Conservation (phyloP, 345 rosid species). For the Balakata baccata region DNA sequence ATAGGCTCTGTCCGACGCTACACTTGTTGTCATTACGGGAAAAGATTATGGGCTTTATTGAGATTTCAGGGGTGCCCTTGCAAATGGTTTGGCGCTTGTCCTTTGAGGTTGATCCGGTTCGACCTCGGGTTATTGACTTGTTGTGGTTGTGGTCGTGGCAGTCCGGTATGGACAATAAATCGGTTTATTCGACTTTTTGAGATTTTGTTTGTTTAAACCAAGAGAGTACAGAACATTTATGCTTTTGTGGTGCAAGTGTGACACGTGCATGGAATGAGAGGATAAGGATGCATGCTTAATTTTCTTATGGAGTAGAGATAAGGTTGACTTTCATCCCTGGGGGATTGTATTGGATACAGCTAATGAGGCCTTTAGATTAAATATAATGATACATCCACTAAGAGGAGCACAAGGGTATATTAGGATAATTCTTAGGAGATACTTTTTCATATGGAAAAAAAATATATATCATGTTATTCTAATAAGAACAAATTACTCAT, state of each 20-base stretch:
- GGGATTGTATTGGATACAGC: too few relatives aligned
- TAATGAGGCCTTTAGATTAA: too few relatives aligned
- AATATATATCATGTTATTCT: too few relatives aligned
- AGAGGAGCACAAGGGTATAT: too few relatives aligned
- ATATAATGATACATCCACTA: too few relatives aligned
- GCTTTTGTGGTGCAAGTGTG: conserved; percentile 2
- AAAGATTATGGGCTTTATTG: neutral
- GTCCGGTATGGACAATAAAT: neutral
- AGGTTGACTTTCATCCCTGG: too few relatives aligned
- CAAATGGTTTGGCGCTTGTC: neutral
- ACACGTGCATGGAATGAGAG: neutral
- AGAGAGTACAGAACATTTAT: neutral
- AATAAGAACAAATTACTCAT: too few relatives aligned
- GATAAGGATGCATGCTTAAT: neutral
- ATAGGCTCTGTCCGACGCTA: neutral
- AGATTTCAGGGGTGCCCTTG: neutral
- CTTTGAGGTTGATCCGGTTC: neutral
- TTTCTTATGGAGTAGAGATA: too few relatives aligned
- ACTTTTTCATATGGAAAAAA: too few relatives aligned
- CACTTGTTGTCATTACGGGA: neutral
- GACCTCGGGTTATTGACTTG: neutral
- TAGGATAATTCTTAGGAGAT: too few relatives aligned
- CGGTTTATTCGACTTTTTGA: neutral
- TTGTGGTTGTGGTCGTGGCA: neutral
- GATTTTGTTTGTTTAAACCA: neutral